Evolutionary conservation across 495 filamentous ascomycete species (phyloP).

Genomic region (Trichocladium antarcticum): DNA sequence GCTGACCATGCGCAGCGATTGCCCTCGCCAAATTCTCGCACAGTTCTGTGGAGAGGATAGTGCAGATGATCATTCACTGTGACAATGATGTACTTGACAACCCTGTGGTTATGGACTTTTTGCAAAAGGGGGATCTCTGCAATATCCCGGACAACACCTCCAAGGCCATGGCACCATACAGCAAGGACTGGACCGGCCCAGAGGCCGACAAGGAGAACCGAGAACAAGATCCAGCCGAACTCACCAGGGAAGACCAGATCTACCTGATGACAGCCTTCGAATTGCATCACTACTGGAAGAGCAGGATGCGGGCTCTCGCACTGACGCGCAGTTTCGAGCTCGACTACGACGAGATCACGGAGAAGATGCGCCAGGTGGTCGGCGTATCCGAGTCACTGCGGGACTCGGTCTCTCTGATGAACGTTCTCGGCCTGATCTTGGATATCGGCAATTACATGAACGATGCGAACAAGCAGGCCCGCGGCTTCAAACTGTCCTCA

Average conservation of each 20-base stretch:
- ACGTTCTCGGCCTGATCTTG: slow-evolving; percentile 87
- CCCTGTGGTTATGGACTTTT: slow-evolving; percentile 90
- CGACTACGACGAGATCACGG: slow-evolving; percentile 84
- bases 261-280: slow-evolving; percentile 90
- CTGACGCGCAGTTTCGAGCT: slow-evolving; percentile 75
- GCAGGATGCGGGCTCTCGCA: slow-evolving; percentile 79
- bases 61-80: slow-evolving; percentile 91
- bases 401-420: slow-evolving; percentile 86
- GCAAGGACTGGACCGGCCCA: slow-evolving; percentile 90
- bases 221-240: slow-evolving; percentile 78
- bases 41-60: slow-evolving; percentile 65
- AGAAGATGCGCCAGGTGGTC: slow-evolving; percentile 72
- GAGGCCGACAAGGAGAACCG: slow-evolving; percentile 66
- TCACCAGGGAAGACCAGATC: slow-evolving; percentile 90
- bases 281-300: slow-evolving; percentile 97
- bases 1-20: slow-evolving; percentile 51
- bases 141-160: slow-evolving; percentile 79
- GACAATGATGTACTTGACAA: slow-evolving; percentile 88
- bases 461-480: slow-evolving; percentile 94
- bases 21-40: slow-evolving; percentile 81
- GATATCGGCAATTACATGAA: slow-evolving; percentile 99
- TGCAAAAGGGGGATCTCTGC: slow-evolving; percentile 84
- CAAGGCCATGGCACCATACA: slow-evolving; percentile 89
- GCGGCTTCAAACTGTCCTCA: slow-evolving; percentile 93
- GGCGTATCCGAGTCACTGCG: slow-evolving; percentile 77